Base-by-base conservation (phyloP, 2,329 filamentous ascomycete genomes). In the Fusarium gaditjirri region DNA sequence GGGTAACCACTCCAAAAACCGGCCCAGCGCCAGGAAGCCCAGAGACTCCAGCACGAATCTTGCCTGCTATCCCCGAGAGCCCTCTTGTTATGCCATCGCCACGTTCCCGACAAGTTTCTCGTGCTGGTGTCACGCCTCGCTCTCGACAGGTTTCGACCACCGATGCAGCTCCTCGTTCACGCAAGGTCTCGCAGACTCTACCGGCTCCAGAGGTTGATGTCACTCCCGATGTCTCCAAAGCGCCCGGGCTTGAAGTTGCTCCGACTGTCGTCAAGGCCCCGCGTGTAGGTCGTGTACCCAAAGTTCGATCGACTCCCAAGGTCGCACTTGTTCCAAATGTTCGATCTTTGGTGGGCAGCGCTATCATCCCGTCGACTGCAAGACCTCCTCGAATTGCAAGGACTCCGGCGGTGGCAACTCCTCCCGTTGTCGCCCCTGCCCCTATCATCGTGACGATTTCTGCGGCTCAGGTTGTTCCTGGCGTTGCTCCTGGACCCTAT, bases 11-110 rank as follows among this genome's bases (percentile, higher is more conserved):
- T 11, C 61, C 65, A 16, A 43, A 38, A 7, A 57, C 43, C 2
- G 47, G 38, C 13, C 29, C 50, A 11, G 43, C 35, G 4, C 50
- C 55, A 5, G 60, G 60, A 29, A 72, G 68, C 12, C 52, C 63
- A 11, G 70, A 73, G 19, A 47, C 63, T 33, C 57, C 38, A 14
- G 59, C 60, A 21, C 57, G 53, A 10, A 60, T 67, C 33, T 36
- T 75, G 13, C 41, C 71, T 17, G 61, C 73, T 39, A 73, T 75
- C 8, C 71, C 59, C 1, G 73, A 75, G 52, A 65, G 71, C 27
- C 66, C 73, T 17, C 29, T 57, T 19, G 61, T 72, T 8, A 55
- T 71, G 39, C 42, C 69, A 6, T 55, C 60, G 3, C 73, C 71
- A 17, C 63, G 68, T 9, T 72, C 73, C 3, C 61, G 68, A 25